phyloP scores from a whole-genome alignment of 306 rosid species.

The Begonia loranthoides region DNA sequence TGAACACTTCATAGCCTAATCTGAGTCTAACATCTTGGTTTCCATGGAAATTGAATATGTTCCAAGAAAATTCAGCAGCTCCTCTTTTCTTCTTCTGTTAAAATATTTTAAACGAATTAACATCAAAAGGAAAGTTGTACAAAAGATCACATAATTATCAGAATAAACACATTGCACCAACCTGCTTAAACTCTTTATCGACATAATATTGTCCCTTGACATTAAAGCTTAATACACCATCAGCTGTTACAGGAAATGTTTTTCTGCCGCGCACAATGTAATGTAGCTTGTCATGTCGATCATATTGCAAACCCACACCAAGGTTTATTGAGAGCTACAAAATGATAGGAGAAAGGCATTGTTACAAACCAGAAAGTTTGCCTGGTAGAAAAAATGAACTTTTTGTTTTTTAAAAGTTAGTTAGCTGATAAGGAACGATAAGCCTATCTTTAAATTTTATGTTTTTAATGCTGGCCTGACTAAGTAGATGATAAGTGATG shows the following conservation, averaged over 20 bases:
- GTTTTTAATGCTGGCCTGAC: too few relatives aligned
- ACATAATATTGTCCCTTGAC: slow-evolving; percentile 58
- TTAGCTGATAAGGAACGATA: too few relatives aligned
- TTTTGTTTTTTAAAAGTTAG: too few relatives aligned
- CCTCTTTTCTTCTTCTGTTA: slow-evolving; percentile 50
- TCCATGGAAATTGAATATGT: slow-evolving; percentile 53
- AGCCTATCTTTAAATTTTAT: too few relatives aligned
- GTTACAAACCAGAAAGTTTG: not conserved
- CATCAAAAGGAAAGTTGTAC: not conserved
- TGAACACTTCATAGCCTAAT: slow-evolving; percentile 59
- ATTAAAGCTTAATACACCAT: slow-evolving; percentile 38
- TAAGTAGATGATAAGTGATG: too few relatives aligned
- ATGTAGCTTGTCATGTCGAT: slow-evolving; percentile 38
- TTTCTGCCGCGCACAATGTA: slow-evolving; percentile 55
- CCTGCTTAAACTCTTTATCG: slow-evolving; percentile 62
- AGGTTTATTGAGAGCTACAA: slow-evolving; percentile 65
- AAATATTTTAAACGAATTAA: not conserved
- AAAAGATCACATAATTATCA: not conserved
- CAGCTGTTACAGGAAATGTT: slow-evolving; percentile 45
- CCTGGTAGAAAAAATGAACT: not conserved
- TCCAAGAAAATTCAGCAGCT: slow-evolving; percentile 75
- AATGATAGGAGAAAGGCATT: not conserved
- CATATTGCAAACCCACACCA: slow-evolving; percentile 53
- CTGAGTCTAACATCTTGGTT: slow-evolving; percentile 79
- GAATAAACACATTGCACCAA: slow-evolving; percentile 4